Conservation (phyloP, 2,329 filamentous ascomycete genomes). For the Claviceps humidiphila region DNA sequence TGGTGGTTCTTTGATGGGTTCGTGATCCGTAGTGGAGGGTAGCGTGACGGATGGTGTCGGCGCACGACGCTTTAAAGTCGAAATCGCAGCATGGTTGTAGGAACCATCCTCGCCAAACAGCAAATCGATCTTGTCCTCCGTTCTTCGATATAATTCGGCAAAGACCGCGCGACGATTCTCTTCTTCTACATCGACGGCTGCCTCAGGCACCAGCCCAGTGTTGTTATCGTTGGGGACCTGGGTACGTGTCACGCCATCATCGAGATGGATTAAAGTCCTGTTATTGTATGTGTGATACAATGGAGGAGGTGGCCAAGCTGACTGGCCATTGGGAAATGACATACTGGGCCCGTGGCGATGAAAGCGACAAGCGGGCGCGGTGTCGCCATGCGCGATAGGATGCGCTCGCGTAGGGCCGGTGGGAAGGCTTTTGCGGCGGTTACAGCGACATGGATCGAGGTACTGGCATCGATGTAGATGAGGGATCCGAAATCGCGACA, state of each 20-base stretch:
- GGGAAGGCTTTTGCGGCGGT: constrained; percentile 30
- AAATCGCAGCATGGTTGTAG: constrained; percentile 39
- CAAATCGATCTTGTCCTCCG: constrained; percentile 61
- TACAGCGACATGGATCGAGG: constrained; percentile 37
- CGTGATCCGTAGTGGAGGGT: constrained; percentile 45
- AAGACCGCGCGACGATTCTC: constrained; percentile 64
- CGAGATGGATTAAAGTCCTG: constrained; percentile 42
- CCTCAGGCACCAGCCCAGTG: constrained; percentile 44
- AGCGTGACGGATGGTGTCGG: constrained; percentile 26
- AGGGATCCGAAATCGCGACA: constrained; percentile 23
- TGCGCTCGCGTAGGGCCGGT: constrained; percentile 38
- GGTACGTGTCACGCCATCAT: constrained; percentile 43
- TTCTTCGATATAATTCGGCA: constrained; percentile 61
- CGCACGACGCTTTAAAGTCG: constrained; percentile 34
- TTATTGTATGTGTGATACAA: constrained; percentile 33
- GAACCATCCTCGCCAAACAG: constrained; percentile 53
- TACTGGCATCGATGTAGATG: constrained; percentile 42
- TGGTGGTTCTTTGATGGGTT: constrained; percentile 45
- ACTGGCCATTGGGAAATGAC: constrained; percentile 55
- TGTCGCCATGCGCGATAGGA: constrained; percentile 43
- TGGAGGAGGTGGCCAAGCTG: constrained; percentile 49
- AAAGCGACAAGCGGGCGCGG: constrained; percentile 31
- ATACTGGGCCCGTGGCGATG: constrained; percentile 42
- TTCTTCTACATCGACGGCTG: constrained; percentile 47
- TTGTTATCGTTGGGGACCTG: constrained; percentile 37